Percentiles rank a stretch among this genome's conserved stretches.
Conservation (phyloP, 2,329 filamentous ascomycete species). For the Alternaria gansuensis region DNA sequence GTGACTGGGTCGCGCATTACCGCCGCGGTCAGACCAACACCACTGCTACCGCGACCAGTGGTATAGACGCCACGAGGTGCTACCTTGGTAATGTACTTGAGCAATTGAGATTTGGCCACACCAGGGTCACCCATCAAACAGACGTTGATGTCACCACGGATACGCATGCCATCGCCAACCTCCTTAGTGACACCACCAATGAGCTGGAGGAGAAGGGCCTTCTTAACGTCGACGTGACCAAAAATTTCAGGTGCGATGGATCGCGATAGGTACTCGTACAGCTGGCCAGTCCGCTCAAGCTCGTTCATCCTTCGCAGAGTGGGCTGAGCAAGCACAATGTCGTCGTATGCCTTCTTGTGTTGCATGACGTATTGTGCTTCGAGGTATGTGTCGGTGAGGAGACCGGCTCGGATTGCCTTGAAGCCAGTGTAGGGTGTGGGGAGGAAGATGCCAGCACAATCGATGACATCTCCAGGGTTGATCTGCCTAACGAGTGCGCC, state of each 20-base stretch:
- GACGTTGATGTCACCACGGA: constrained; percentile 98
- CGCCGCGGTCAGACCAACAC: constrained; percentile 81
- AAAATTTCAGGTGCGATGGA: constrained; percentile 98
- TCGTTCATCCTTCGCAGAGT: constrained; percentile 86
- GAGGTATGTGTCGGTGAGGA: constrained; percentile 96
- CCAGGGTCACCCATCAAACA: constrained; percentile 99
- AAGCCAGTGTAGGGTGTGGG: constrained; percentile 99
- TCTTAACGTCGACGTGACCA: constrained; percentile 96
- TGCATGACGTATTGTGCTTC: constrained; percentile 93
- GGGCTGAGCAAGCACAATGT: constrained; percentile 82
- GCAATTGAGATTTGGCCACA: constrained; percentile 97
- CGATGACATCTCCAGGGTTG: constrained; percentile 92
- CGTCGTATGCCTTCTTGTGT: constrained; percentile 98
- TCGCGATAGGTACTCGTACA: constrained; percentile 94
- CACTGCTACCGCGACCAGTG: constrained; percentile 80
- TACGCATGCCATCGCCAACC: constrained; percentile 98
- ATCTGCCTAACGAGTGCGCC: constrained; percentile 85
- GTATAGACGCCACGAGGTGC: constrained; percentile 91
- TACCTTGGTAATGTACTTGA: constrained; percentile 99
- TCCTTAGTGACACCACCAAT: constrained; percentile 97
- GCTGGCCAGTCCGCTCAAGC: constrained; percentile 83
- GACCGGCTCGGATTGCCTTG: constrained; percentile 91
- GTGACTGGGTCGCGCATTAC: constrained; percentile 86
- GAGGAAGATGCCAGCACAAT: constrained; percentile 93
- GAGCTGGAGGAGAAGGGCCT: constrained; percentile 90